Percentiles rank a stretch among this genome's conserved stretches.
Conservation (phyloP, 768 basidiomycete genomes). For the Trametes cubensis region DNA sequence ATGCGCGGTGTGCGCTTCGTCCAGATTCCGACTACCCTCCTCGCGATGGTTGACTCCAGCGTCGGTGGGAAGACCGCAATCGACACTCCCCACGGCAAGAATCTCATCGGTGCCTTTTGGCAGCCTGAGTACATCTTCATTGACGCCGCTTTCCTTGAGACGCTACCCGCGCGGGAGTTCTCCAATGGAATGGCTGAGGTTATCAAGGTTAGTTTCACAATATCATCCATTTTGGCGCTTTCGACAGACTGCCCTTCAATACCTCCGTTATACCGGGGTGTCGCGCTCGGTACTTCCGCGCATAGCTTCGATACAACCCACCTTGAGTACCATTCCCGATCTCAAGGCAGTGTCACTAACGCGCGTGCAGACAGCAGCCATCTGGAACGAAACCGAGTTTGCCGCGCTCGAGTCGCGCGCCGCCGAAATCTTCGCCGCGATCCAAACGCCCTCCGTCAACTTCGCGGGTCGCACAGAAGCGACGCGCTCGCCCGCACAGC, state of each 20-base stretch:
- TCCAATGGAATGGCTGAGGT: conserved; percentile 99
- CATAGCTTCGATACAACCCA: no score
- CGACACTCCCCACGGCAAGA: conserved; percentile 97
- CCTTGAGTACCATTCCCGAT: background rate
- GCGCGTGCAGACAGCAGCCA: conserved; percentile 85
- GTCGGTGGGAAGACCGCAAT: conserved; percentile 99
- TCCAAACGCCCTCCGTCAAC: conserved; percentile 68
- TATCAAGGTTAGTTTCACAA: conserved; percentile 69
- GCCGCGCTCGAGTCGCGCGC: conserved; percentile 83
- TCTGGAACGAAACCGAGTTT: conserved; percentile 94
- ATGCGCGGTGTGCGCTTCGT: conserved; percentile 97
- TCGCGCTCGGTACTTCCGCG: no score
- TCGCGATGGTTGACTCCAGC: conserved; percentile 98
- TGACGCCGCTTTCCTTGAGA: conserved; percentile 93
- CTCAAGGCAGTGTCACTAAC: background rate
- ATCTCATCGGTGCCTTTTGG: conserved; percentile 98
- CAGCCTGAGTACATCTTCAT: conserved; percentile 98
- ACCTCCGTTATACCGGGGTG: no score
- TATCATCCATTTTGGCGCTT: background rate
- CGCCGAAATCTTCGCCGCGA: conserved; percentile 83
- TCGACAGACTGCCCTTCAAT: background rate
- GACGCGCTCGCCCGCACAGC: conserved; percentile 75
- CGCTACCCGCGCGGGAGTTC: conserved; percentile 88
- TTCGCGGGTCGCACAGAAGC: conserved; percentile 56
- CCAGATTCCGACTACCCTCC: conserved; percentile 93